Base-by-base conservation (phyloP, 139 green algal genomes). In the Asterochloris sp. region DNA sequence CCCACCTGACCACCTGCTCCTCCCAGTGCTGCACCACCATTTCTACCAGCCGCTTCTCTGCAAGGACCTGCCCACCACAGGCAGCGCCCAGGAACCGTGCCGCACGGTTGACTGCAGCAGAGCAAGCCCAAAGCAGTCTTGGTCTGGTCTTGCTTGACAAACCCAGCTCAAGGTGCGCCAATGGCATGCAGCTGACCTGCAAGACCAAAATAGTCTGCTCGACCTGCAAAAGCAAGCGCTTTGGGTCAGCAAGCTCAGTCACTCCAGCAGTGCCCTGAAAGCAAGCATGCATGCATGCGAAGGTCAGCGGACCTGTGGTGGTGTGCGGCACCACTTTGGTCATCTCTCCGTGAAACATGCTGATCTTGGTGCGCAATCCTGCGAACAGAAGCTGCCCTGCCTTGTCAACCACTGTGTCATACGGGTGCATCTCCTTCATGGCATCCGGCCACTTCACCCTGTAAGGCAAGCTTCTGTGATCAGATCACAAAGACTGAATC, bases 131-230 rank as follows among this genome's bases (percentile, higher is more conserved):
- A 2, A 54, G 38, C 38, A 54, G 38, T 54, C 38, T 54, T 54
- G 38, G 38, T 54, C 38, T 54, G 38, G 38, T 6, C 38, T 54
- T 54, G 38, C 38, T 54, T 54, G 6, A 54, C 38, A 54, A 10
- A 54, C 38, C 6, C 38, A 54, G 38, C 38, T 54, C 38, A 54
- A 54, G 38, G 38, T 54, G 38, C 38, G 38, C 38, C 38, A 54
- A 54, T 10, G 38, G 38, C 38, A 54, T 54, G 38, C 38, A 54
- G 38, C 38, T 54, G 38, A 54, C 38, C 38, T 54, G 38, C 78
- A 66, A 83, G 24, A 28, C 78, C 78, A 77, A 83, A 83, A 29
- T 83, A 83, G 38, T 83, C 78, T 77, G 78, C 78, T n/a, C 78
- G 78, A 19, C 78, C 78, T 83, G 78, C 21, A 76, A n/a, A 63